phyloP scores from a whole-genome alignment of 495 filamentous ascomycete genomes.

The Tuber indicum region DNA sequence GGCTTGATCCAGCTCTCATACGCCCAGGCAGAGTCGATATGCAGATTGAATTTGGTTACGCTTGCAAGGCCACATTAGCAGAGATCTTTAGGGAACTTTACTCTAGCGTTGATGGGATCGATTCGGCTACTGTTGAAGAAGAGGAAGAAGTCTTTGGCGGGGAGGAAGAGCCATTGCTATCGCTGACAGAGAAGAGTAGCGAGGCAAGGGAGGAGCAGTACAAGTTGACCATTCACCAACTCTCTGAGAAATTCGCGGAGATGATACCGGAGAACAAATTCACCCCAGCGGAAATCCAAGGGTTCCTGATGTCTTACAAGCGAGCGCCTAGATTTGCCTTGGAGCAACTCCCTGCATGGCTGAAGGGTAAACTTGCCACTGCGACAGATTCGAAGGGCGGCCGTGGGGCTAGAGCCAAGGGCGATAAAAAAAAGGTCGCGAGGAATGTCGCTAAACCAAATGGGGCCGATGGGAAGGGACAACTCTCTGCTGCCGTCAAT shows the following conservation, averaged over 20 bases:
- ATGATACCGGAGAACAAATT: conserved; percentile 52
- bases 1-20: conserved; percentile 68
- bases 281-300: conserved; percentile 64
- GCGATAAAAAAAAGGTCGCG: conserved; percentile 8
- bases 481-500: conserved; percentile 2
- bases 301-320: conserved; percentile 54
- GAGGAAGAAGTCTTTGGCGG: conserved; percentile 37
- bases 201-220: conserved; percentile 42
- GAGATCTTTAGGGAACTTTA: conserved; percentile 41
- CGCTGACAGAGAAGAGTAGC: conserved; percentile 23
- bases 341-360: conserved; percentile 25
- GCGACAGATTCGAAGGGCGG: conserved; percentile 12
- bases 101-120: conserved; percentile 32
- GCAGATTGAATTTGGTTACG: conserved; percentile 58
- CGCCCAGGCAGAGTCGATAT: conserved; percentile 73
- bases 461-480: conserved; percentile 11
- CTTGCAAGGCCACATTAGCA: conserved; percentile 38
- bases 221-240: conserved; percentile 41
- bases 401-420: conserved; percentile 10
- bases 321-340: conserved; percentile 40
- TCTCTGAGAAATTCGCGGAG: conserved; percentile 50
- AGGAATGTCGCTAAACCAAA: conserved; percentile 15
- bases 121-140: conserved; percentile 31
- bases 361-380: conserved; percentile 17
- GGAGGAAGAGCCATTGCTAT: conserved; percentile 25